Conservation (phyloP, 2,329 filamentous ascomycete genomes). For the Huntiella omanensis region DNA sequence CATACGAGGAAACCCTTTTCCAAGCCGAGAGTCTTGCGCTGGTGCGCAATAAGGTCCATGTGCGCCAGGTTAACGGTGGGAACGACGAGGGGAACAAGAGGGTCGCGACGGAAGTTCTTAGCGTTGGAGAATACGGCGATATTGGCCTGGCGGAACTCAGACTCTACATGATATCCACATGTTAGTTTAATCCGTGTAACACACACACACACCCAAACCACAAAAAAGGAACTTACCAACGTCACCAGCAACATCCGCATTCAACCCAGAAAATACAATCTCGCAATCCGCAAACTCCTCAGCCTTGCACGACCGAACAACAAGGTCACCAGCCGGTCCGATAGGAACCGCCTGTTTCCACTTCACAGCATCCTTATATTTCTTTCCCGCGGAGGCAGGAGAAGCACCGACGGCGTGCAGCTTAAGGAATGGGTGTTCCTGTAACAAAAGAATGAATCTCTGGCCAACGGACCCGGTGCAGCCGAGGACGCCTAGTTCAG, state of each 20-base stretch:
- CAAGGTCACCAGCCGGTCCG: conserved; percentile 57
- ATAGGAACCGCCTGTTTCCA: conserved; percentile 90
- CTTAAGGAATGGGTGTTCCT: conserved; percentile 68
- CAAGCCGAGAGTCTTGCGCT: conserved; percentile 53
- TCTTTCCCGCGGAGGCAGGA: conserved; percentile 74
- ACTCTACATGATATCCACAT: conserved; percentile 34
- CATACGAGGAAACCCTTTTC: conserved; percentile 84
- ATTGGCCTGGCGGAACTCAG: conserved; percentile 74
- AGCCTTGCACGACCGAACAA: conserved; percentile 71
- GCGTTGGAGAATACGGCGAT: conserved; percentile 93
- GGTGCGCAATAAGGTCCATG: conserved; percentile 74
- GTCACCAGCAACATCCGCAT: conserved; percentile 81
- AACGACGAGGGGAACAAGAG: conserved; percentile 78
- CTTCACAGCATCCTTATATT: conserved; percentile 79
- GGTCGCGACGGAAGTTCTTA: conserved; percentile 88
- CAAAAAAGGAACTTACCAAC: conserved; percentile 43
- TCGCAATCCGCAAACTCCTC: conserved; percentile 78
- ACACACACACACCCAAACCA: too few species aligned
- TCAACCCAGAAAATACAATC: conserved; percentile 79
- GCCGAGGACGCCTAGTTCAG: conserved; percentile 50
- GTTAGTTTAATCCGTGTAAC: too few species aligned
- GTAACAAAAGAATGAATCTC: conserved; percentile 82
- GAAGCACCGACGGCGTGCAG: conserved; percentile 84
- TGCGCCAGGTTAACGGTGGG: conserved; percentile 87
- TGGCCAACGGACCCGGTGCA: conserved; percentile 90